phyloP scores from a whole-genome alignment of 148 eudicot species.

The Persicaria maculosa region DNA sequence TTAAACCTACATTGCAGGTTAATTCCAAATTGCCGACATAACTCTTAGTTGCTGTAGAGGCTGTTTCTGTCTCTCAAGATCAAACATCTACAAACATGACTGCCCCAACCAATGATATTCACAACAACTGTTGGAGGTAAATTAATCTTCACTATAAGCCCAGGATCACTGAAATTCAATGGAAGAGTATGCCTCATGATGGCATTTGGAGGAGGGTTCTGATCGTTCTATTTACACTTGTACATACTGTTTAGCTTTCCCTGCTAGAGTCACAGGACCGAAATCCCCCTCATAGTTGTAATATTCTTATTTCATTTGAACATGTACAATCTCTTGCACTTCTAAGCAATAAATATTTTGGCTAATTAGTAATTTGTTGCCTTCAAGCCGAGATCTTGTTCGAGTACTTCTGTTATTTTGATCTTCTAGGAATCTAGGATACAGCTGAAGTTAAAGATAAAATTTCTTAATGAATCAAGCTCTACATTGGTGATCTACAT shows the following conservation, averaged over 20 bases:
- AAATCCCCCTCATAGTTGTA: background rate
- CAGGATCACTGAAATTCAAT: background rate
- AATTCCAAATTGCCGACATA: background rate
- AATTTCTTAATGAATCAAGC: background rate
- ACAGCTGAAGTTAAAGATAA: background rate
- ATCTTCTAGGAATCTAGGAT: background rate
- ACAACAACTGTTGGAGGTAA: slow-evolving; percentile 1
- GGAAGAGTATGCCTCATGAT: background rate
- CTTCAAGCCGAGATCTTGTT: background rate
- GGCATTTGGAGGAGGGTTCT: slow-evolving; percentile 13
- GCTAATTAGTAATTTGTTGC: background rate
- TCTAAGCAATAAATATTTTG: background rate
- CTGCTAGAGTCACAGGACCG: slow-evolving; percentile 5
- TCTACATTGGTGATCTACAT: background rate
- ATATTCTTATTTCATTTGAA: background rate
- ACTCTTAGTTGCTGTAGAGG: background rate
- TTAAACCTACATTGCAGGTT: slow-evolving; percentile 6
- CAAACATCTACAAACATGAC: slow-evolving; percentile 4
- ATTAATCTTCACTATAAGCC: background rate
- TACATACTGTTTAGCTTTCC: background rate
- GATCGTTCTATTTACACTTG: slow-evolving; percentile 5
- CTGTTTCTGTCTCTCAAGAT: slow-evolving; percentile 1
- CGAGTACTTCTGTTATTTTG: background rate
- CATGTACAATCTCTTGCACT: background rate
- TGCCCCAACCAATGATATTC: slow-evolving; percentile 4